phyloP scores from a whole-genome alignment of 2,329 filamentous ascomycete species.

The Pseudocercospora cruenta region DNA sequence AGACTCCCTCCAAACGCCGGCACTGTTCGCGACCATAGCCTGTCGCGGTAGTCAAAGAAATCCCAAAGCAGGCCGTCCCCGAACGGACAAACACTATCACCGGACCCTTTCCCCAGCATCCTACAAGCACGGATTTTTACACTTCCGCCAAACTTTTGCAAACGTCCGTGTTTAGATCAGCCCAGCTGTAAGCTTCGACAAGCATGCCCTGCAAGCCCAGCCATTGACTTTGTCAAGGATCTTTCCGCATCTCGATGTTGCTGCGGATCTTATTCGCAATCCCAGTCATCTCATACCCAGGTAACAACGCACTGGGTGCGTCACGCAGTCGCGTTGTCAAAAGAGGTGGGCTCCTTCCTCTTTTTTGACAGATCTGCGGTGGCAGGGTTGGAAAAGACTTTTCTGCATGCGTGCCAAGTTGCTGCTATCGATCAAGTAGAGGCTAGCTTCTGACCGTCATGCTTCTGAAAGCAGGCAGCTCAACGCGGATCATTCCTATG shows the following conservation, averaged over 20 bases:
- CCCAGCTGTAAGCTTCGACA: neutral
- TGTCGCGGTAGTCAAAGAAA: constrained; percentile 1
- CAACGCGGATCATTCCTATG: neutral
- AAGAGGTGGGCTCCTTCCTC: neutral
- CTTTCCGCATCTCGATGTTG: neutral
- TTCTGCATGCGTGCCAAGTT: neutral
- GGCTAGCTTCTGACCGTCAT: neutral
- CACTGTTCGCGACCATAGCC: neutral
- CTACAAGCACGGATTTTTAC: neutral
- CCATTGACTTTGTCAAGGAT: neutral
- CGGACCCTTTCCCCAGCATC: neutral
- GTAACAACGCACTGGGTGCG: neutral
- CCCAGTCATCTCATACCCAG: neutral
- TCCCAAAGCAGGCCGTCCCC: neutral
- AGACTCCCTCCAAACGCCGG: neutral
- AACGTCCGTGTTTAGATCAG: neutral
- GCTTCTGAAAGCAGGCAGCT: neutral
- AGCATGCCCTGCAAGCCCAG: neutral
- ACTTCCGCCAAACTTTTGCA: constrained; percentile 7
- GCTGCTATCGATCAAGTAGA: neutral
- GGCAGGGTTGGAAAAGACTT: neutral
- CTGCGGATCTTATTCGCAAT: neutral
- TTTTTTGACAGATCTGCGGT: neutral
- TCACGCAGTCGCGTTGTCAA: neutral
- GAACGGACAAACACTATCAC: neutral